A percentile compares a stretch with the other conserved stretches of the same genome.
Conservation (phyloP, 257 asterid species). For the Ballota nigra region DNA sequence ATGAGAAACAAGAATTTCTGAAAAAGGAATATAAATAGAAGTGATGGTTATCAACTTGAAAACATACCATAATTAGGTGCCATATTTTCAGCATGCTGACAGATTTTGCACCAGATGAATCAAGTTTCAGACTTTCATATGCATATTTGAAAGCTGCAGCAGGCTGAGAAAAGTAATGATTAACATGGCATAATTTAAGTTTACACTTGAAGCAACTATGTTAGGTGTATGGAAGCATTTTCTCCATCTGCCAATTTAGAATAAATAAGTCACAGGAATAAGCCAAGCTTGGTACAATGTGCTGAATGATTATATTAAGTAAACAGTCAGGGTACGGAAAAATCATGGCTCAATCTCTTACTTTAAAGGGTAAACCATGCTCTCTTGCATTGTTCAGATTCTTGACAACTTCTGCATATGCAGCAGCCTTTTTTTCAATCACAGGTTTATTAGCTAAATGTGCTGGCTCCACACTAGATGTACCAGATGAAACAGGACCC, state of each 20-base stretch:
- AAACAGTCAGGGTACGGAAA: constrained; percentile 1
- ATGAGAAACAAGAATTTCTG: constrained; percentile 17
- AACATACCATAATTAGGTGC: constrained; percentile 79
- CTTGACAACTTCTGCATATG: constrained; percentile 82
- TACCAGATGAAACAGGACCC: constrained; percentile 56
- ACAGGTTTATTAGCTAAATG: constrained; percentile 57
- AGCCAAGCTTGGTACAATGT: not conserved
- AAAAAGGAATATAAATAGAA: constrained; percentile 7
- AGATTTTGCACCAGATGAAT: constrained; percentile 77
- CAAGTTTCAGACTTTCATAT: constrained; percentile 70
- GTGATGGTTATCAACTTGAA: constrained; percentile 11
- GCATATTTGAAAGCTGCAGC: constrained; percentile 84
- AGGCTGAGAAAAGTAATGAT: constrained; percentile 54
- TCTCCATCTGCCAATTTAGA: not conserved
- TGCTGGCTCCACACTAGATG: constrained; percentile 55
- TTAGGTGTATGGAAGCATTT: not conserved
- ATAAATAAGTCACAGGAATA: constrained; percentile 11
- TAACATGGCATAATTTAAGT: constrained; percentile 15
- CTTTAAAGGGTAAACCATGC: constrained; percentile 71
- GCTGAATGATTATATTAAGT: constrained; percentile 11
- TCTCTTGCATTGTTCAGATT: constrained; percentile 81
- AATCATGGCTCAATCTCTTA: constrained; percentile 31
- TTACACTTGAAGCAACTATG: not conserved
- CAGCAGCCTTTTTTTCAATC: constrained; percentile 75
- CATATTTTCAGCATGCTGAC: constrained; percentile 93